These are phyloP conservation scores for Farysia itapuensis DNA, from an alignment of 1,284 basidiomycete genomes.

Conservation along the genomic window DNA sequence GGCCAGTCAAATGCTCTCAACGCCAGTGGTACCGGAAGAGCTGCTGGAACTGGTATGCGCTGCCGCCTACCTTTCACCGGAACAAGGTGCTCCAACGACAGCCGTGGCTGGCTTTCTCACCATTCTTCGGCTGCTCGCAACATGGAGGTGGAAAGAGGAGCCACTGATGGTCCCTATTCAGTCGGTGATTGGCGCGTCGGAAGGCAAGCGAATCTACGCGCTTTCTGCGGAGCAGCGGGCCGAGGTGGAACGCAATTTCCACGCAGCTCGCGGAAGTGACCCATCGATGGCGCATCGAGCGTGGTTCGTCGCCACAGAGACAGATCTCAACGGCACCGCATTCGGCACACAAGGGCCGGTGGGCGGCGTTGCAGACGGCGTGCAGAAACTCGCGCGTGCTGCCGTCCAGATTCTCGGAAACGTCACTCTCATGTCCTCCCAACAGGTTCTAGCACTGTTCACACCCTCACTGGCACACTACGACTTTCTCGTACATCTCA, in stretches of 20 bases:
- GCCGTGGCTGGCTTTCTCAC: constrained; percentile 73
- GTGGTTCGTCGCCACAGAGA: constrained; percentile 81
- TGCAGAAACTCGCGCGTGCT: constrained; percentile 42
- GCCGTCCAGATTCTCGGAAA: constrained; percentile 30
- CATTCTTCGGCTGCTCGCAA: constrained; percentile 72
- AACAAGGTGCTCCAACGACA: constrained; percentile 61
- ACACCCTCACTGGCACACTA: constrained; percentile 80
- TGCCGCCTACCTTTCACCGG: constrained; percentile 63
- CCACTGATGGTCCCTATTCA: constrained; percentile 64
- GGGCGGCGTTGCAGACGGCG: constrained; percentile 43
- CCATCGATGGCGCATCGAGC: constrained; percentile 63
- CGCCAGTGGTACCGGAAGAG: constrained; percentile 74
- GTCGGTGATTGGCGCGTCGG: constrained; percentile 49
- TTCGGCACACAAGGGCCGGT: constrained; percentile 66
- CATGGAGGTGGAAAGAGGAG: constrained; percentile 73
- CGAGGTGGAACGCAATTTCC: constrained; percentile 66
- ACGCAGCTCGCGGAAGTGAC: constrained; percentile 57
- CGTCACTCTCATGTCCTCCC: constrained; percentile 35
- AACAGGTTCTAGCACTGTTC: constrained; percentile 70
- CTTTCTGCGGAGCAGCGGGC: constrained; percentile 65
- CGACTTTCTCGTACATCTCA: constrained; percentile 78
- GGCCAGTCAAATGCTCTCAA: constrained; percentile 77
- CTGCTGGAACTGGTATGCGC: constrained; percentile 83
- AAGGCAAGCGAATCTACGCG: constrained; percentile 30
- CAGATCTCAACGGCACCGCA: constrained; percentile 72